Conservation (phyloP, 2,329 filamentous ascomycete species). For the Fusarium sp. region DNA sequence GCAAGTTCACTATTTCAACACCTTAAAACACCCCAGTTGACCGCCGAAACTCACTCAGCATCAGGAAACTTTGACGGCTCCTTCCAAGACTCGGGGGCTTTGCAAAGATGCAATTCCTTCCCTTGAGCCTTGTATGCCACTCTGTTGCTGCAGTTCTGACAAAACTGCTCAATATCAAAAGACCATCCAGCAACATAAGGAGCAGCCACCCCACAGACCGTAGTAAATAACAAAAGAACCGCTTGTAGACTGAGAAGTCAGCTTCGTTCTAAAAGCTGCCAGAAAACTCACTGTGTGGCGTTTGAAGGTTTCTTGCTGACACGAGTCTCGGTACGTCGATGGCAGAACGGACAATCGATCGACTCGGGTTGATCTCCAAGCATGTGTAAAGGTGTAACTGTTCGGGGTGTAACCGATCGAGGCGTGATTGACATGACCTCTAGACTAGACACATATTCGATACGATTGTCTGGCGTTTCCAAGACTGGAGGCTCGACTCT, state of each 20-base stretch:
- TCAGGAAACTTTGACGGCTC: neutral
- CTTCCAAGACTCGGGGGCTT: neutral
- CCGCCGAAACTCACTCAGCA: neutral
- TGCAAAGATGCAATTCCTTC: constrained; percentile 21
- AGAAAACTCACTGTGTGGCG: constrained; percentile 11
- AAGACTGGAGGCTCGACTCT: neutral
- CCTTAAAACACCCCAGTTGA: neutral
- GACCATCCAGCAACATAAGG: constrained; percentile 9
- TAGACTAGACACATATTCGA: neutral
- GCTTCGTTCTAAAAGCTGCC: neutral
- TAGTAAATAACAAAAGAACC: neutral
- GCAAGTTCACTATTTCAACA: neutral
- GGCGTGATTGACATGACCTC: neutral
- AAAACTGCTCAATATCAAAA: constrained; percentile 18
- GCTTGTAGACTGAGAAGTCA: neutral
- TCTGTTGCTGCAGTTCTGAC: constrained; percentile 6
- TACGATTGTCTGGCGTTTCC: neutral
- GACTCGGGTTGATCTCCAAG: constrained; percentile 13
- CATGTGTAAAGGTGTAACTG: constrained; percentile 11
- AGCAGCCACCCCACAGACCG: neutral
- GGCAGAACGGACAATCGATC: constrained; percentile 25
- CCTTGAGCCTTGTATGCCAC: constrained; percentile 13
- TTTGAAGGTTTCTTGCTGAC: constrained; percentile 24
- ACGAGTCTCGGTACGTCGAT: neutral
- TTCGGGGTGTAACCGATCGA: neutral